phyloP scores from a whole-genome alignment of 2,329 filamentous ascomycete genomes.

The Trichoderma guizhouense region DNA sequence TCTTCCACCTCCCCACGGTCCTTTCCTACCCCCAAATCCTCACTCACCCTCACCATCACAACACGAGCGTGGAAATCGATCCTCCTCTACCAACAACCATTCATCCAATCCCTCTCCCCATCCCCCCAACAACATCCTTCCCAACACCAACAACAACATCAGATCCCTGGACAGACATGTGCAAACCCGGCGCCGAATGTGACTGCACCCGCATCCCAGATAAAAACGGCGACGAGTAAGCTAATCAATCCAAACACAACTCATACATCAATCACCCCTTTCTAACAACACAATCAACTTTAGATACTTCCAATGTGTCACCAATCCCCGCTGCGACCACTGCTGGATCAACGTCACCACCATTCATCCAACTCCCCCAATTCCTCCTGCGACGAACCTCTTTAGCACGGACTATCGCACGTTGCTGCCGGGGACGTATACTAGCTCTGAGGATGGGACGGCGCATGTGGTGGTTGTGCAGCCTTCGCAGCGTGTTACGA shows the following conservation, averaged over 20 bases:
- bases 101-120: neutral
- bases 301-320: conserved; percentile 31
- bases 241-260: neutral
- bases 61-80: neutral
- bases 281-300: neutral
- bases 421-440: neutral
- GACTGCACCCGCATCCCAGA: conserved; percentile 29
- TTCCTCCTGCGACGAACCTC: neutral
- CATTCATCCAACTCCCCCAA: conserved; percentile 15
- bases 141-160: neutral
- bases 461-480: conserved; percentile 3
- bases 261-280: neutral
- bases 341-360: conserved; percentile 22
- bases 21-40: neutral
- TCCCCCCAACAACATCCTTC: neutral
- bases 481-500: neutral
- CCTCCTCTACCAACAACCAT: neutral
- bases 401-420: conserved; percentile 8
- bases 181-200: conserved; percentile 26
- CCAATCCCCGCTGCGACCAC: conserved; percentile 26
- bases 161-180: conserved; percentile 17
- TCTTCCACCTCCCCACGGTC: conserved; percentile 4
- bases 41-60: neutral
- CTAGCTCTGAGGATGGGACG: neutral
- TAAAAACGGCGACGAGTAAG: conserved; percentile 24